A percentile compares a stretch with the other conserved stretches of the same genome.
These are phyloP conservation scores for Eimeria zaria DNA, from an alignment of 169 alveolate genomes.

Conservation along the genomic window DNA sequence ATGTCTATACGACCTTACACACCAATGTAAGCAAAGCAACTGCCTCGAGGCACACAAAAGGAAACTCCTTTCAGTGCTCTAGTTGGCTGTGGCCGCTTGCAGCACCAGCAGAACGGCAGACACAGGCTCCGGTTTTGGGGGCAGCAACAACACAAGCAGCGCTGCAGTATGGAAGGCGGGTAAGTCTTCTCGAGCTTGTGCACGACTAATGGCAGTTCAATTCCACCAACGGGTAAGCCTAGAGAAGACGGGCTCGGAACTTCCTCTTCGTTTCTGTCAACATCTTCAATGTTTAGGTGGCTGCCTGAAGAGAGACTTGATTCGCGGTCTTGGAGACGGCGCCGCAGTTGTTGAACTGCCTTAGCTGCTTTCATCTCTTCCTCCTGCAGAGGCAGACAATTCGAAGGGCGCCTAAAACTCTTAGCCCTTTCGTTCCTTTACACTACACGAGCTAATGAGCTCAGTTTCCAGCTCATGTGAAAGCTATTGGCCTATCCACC, in stretches of 20 bases:
- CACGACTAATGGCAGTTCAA: conserved; percentile 23
- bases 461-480: neutral
- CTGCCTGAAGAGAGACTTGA: neutral
- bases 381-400: conserved; percentile 7
- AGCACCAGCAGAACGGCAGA: conserved; percentile 26
- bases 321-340: neutral
- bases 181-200: conserved; percentile 52
- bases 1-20: neutral
- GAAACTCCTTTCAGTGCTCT: conserved; percentile 55
- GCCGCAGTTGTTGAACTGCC: conserved; percentile 55
- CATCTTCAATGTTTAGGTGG: neutral
- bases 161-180: conserved; percentile 36
- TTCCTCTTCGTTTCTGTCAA: neutral
- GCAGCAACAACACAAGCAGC: conserved; percentile 35
- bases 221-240: neutral
- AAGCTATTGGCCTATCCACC: neutral
- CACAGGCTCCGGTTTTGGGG: neutral
- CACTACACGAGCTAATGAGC: neutral
- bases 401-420: neutral
- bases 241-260: neutral
- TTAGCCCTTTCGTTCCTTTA: neutral
- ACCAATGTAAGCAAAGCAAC: conserved; percentile 60
- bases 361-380: conserved; percentile 31
- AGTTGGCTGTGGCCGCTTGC: conserved; percentile 62
- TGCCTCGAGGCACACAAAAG: conserved; percentile 69